Conservation (phyloP, 257 asterid genomes). For the Solanum boliviense region DNA sequence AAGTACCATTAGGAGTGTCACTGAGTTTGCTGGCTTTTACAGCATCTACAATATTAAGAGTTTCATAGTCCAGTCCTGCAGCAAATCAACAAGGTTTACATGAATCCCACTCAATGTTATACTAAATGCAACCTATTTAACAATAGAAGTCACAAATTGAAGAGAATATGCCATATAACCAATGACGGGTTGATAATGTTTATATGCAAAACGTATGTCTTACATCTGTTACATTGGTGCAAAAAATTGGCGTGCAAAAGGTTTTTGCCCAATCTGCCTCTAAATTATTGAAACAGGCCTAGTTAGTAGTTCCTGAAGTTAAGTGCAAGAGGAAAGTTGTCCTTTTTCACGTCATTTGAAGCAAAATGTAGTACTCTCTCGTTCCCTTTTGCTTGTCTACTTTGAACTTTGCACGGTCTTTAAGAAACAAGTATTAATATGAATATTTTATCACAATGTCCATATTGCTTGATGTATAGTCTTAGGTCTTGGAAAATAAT, state of each 20-base stretch:
- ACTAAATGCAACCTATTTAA: neutral
- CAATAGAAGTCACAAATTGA: neutral
- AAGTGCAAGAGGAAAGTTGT: neutral
- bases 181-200: neutral
- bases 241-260: neutral
- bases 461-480: neutral
- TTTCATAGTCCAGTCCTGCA: conserved; percentile 13
- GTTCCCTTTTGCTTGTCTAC: neutral
- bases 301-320: neutral
- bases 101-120: neutral
- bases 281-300: neutral
- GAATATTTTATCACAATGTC: neutral
- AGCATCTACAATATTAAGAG: neutral
- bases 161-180: neutral
- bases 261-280: neutral
- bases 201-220: neutral
- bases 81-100: neutral
- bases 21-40: neutral
- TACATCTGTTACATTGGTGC: neutral
- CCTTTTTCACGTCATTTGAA: neutral
- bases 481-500: neutral
- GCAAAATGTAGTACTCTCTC: neutral
- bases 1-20: neutral
- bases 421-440: neutral
- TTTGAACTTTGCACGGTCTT: neutral